Evolutionary conservation across 805 yeast species (phyloP).

Genomic region (Starmerella vaccinii): DNA sequence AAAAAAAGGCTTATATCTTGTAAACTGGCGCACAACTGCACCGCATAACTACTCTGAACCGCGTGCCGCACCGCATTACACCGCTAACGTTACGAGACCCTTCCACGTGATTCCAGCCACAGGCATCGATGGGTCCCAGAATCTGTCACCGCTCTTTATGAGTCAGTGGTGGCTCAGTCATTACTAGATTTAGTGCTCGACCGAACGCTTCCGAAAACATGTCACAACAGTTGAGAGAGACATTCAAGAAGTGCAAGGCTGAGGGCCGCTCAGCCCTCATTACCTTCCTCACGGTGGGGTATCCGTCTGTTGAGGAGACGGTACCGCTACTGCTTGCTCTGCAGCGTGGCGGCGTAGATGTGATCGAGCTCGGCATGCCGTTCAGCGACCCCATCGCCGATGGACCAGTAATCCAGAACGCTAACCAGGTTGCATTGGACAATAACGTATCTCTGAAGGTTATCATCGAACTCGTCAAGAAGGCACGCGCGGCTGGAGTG

Average conservation of each 20-base stretch:
- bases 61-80: too few relatives aligned
- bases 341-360: conserved; percentile 92
- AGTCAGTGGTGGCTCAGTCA: not conserved
- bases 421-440: conserved; percentile 64
- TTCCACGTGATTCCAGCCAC: too few relatives aligned
- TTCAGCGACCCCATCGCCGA: conserved; percentile 98
- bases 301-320: conserved; percentile 79
- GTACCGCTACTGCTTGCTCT: conserved; percentile 75
- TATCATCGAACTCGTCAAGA: conserved; percentile 58
- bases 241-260: conserved; percentile 48
- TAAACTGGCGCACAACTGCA: too few relatives aligned
- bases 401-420: conserved; percentile 91
- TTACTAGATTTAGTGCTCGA: not conserved
- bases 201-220: conserved; percentile 25
- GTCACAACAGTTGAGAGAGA: conserved; percentile 48
- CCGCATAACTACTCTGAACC: too few relatives aligned
- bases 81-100: too few relatives aligned
- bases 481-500: conserved; percentile 76
- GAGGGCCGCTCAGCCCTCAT: conserved; percentile 77
- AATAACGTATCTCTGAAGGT: conserved; percentile 68
- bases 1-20: too few relatives aligned
- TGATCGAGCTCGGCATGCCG: conserved; percentile 91
- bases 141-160: not conserved
- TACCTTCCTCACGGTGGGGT: conserved; percentile 90
- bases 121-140: too few relatives aligned